phyloP scores from a whole-genome alignment of 2,329 filamentous ascomycete species.

The Venturia oleaginea region DNA sequence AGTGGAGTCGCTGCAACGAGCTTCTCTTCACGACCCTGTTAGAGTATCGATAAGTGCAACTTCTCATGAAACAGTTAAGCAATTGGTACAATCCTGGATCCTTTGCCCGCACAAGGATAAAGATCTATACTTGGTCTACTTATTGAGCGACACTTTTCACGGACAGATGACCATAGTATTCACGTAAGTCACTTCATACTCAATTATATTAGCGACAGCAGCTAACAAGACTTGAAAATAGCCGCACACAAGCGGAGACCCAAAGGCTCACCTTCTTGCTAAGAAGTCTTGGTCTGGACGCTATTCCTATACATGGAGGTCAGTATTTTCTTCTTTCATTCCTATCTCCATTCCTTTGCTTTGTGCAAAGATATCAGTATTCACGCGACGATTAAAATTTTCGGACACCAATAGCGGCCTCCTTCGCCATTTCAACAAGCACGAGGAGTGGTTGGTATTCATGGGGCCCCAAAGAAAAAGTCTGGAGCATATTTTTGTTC shows the following conservation, averaged over 20 bases:
- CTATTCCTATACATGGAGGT: slow-evolving; percentile 88
- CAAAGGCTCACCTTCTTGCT: slow-evolving; percentile 78
- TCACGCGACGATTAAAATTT: no score
- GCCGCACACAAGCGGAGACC: slow-evolving; percentile 81
- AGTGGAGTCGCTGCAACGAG: slow-evolving; percentile 84
- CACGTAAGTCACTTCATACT: slow-evolving; percentile 33
- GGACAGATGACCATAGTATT: slow-evolving; percentile 89
- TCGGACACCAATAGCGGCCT: no score
- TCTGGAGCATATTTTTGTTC: no score
- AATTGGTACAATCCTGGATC: slow-evolving; percentile 72
- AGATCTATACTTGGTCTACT: slow-evolving; percentile 78
- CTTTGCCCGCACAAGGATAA: slow-evolving; percentile 83
- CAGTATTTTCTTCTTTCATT: no score
- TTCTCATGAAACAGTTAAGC: slow-evolving; percentile 87
- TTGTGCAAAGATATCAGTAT: no score
- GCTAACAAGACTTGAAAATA: slow-evolving; percentile 74
- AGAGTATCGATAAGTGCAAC: slow-evolving; percentile 71
- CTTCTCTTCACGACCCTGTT: slow-evolving; percentile 75
- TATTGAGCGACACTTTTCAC: slow-evolving; percentile 68
- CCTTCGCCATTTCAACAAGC: no score
- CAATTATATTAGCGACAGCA: slow-evolving; percentile 20
- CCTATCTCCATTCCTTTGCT: no score
- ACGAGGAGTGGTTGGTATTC: no score
- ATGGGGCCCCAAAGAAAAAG: no score
- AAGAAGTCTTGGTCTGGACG: slow-evolving; percentile 74